Base-by-base conservation (phyloP, 371 early-diverging fungal species). In the Mucor mucedo region DNA sequence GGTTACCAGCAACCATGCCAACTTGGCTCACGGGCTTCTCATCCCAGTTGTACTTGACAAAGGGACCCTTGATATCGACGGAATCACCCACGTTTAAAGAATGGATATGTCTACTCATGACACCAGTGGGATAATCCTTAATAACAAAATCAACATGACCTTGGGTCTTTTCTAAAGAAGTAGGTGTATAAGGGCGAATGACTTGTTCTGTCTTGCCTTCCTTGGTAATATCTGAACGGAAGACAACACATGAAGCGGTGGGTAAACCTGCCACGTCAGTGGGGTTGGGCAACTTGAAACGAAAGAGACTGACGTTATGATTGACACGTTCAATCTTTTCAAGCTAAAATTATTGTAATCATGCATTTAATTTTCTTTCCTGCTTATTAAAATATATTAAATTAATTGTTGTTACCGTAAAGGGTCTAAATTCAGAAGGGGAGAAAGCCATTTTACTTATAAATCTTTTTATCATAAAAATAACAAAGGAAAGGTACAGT, bases 181-280 rank as follows among this genome's bases (percentile, higher is more conserved):
- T 87, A 8, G 98, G 98, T n/a, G 98, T 97, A 85, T 97, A 97
- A 16, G 95, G 94, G 58, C 96, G 91, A 58, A 94, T 87, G 11
- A 90, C 85, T 57, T 85, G 77, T 62, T 84, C 69, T 39, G 84
- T 82, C 60, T 81, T 81, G 44, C 89, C 90, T 56, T 91, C 52
- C 33, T 50, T 57, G 6, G 52, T 42, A 11, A 30, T 49, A 8
- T 84, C 76, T 56, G 82, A 75, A 49, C 70, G 60, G 41, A 65
- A 90, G 32, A 95, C 82, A 39, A 96, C 80, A 68, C 91, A 93
- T 41, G 93, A 92, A 13, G 96, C 88, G 13, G 92, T 85, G 35
- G 89, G 87, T 67, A 96, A 72, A 40, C 87, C 92, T 59, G 87
- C 82, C 52, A 83, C 80, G 59, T 88, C 87, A 16, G 30, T 58